Percentiles rank a stretch among this genome's conserved stretches.
These are phyloP conservation scores for Rhododendron ovatum DNA, from an alignment of 148 eudicot genomes.

Conservation along the genomic window DNA sequence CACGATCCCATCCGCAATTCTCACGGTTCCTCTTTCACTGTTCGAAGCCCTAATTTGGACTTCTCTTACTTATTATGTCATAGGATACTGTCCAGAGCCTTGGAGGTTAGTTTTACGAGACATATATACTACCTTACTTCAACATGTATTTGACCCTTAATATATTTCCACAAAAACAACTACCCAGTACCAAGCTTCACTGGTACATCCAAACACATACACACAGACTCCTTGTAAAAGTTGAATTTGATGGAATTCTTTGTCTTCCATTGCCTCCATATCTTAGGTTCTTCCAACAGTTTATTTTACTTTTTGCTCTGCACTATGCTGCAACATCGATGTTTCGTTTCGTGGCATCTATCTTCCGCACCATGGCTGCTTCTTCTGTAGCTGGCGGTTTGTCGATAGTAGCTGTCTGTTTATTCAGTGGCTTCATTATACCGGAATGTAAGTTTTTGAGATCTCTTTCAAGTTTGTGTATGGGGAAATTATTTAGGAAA, in stretches of 20 bases:
- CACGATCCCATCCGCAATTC: constrained; percentile 65
- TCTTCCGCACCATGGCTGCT: constrained; percentile 45
- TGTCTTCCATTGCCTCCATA: not conserved
- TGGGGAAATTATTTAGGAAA: not conserved
- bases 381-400: constrained; percentile 44
- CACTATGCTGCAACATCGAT: constrained; percentile 56
- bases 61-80: constrained; percentile 62
- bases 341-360: constrained; percentile 68
- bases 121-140: not conserved
- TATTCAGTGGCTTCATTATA: constrained; percentile 70
- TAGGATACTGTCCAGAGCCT: constrained; percentile 65
- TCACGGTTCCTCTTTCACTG: constrained; percentile 70
- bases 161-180: not conserved
- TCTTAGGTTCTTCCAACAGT: constrained; percentile 66
- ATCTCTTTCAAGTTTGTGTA: not conserved
- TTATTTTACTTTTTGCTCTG: constrained; percentile 41
- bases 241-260: not conserved
- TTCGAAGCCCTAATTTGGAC: constrained; percentile 59
- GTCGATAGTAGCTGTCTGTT: constrained; percentile 28
- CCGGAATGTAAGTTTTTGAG: constrained; percentile 44
- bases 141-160: not conserved
- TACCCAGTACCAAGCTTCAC: not conserved
- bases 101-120: constrained; percentile 44
- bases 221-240: not conserved
- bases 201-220: not conserved